Conservation (phyloP, 2,329 filamentous ascomycete genomes). For the Hortaea werneckii region DNA sequence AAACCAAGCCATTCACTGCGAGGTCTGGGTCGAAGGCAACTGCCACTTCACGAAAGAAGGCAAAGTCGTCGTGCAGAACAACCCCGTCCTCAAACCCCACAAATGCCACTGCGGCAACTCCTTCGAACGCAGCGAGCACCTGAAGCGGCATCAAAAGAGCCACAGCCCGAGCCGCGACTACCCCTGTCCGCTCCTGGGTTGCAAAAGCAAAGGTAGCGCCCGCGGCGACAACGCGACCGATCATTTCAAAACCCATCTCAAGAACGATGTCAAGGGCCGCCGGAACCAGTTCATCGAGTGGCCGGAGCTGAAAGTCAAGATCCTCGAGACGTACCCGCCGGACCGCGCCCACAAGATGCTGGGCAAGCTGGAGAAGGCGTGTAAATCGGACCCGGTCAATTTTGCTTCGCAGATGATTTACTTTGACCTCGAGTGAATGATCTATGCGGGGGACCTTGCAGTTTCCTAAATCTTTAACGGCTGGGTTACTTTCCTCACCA, state of each 20-base stretch:
- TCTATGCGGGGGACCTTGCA: background rate
- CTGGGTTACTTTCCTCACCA: too few species aligned
- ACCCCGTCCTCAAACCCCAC: constrained; percentile 9
- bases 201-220: constrained; percentile 11
- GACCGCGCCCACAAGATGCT: constrained; percentile 11
- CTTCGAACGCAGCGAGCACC: constrained; percentile 23
- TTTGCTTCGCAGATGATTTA: too few species aligned
- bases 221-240: constrained; percentile 22
- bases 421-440: background rate
- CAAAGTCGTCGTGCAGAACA: background rate
- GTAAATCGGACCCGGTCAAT: background rate
- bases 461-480: background rate
- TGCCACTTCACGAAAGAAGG: background rate
- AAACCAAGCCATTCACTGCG: background rate
- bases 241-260: constrained; percentile 24
- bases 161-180: constrained; percentile 14
- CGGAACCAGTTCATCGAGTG: constrained; percentile 17
- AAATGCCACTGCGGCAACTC: constrained; percentile 12
- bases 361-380: constrained; percentile 8
- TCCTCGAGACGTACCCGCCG: constrained; percentile 4
- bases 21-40: background rate
- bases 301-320: constrained; percentile 4
- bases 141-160: constrained; percentile 20
- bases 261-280: constrained; percentile 10
- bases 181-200: constrained; percentile 15